Evolutionary conservation across 768 basidiomycete species (phyloP), one percentile per base, ranked within the genome.

Genomic region (Plicaturopsis crispa): DNA sequence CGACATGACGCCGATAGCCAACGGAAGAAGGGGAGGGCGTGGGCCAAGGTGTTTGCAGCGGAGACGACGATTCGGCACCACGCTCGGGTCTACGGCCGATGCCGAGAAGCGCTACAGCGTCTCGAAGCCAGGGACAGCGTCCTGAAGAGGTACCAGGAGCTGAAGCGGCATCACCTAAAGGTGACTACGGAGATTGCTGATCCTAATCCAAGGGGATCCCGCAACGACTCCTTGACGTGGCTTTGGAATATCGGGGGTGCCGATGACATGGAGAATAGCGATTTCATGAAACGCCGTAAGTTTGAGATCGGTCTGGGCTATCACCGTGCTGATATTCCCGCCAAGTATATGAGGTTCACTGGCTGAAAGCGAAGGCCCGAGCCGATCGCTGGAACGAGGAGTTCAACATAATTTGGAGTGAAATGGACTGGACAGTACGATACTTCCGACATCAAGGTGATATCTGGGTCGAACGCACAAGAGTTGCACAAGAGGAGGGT

Each of bases 331-430:
- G 8, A 28, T 28, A 28, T 28, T 14, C 26, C 8, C 14, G 8
- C 26, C 8, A 8, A 28, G 26, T 28, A 8, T 28, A 28, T 14
- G 10, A 14, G 14, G 26, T 28, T 8, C 26, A 28, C 14, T 28
- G 26, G 26, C 14, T 50, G 12, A 14, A 35, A 20, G 44, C 51
- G 5, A 47, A 42, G 34, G 51, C 51, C 17, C 37, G 33, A 23
- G 34, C 31, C 13, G 14, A 46, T 16, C n/a, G 42, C 31, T 54
- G 52, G 52, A 19, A 21, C 2, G 48, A 54, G 22, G 52, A 54
- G 26, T 3, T 48, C 10, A 40, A 19, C 4, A 24, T 48, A n/a
- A 21, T 50, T 5, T 26, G 22, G 33, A 34, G 48, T 38, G 48
- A 52, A 36, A 50, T 54, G 46, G 6, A 33, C 6, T 54, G 51